Conservation (phyloP, 148 eudicot species). For the Rhododendron henanense region DNA sequence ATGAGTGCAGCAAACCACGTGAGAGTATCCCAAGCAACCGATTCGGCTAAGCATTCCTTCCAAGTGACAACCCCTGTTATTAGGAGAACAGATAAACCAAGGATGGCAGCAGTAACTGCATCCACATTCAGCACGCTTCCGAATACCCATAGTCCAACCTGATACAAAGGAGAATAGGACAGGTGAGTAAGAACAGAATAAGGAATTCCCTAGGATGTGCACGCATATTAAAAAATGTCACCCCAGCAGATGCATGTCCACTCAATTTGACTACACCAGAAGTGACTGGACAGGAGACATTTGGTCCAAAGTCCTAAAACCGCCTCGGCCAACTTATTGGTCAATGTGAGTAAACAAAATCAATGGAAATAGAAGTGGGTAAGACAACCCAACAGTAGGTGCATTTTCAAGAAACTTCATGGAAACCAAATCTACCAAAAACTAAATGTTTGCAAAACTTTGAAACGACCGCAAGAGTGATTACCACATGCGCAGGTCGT, state of each 20-base stretch:
- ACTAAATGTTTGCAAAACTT: neutral
- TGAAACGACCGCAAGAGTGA: neutral
- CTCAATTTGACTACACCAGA: neutral
- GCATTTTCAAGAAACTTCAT: neutral
- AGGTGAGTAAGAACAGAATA: neutral
- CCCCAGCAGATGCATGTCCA: neutral
- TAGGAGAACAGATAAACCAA: constrained; percentile 80
- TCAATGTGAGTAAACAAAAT: neutral
- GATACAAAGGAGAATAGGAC: constrained; percentile 9
- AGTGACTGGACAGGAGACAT: neutral
- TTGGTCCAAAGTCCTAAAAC: neutral
- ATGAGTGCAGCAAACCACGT: constrained; percentile 98
- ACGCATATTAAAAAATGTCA: neutral
- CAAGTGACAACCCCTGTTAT: constrained; percentile 90
- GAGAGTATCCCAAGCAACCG: constrained; percentile 98
- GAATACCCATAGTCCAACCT: constrained; percentile 96
- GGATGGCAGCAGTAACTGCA: constrained; percentile 98
- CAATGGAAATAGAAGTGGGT: neutral
- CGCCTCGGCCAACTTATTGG: neutral
- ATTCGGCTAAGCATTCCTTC: constrained; percentile 88
- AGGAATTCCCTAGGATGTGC: neutral
- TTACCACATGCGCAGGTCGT: neutral
- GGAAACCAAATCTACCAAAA: neutral
- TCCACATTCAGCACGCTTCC: constrained; percentile 78
- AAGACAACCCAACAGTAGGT: neutral